These are phyloP conservation scores for Pleurotus giganteus DNA, from an alignment of 768 basidiomycete species.

Conservation along the genomic window DNA sequence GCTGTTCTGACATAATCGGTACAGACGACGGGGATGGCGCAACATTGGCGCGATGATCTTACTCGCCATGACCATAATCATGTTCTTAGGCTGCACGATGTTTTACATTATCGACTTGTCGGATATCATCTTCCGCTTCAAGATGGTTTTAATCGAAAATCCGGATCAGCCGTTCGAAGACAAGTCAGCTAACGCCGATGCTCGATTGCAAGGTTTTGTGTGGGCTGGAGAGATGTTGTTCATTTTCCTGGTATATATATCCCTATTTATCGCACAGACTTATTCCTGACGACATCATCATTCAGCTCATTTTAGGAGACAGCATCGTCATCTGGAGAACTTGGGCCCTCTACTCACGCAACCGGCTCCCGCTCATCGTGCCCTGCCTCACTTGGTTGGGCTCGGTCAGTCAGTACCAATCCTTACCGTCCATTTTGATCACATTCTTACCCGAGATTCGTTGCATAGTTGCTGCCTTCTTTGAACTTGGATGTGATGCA, in stretches of 20 bases:
- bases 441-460: background rate
- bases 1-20: too few relatives aligned
- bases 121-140: constrained; percentile 25
- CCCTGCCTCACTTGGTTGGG: constrained; percentile 25
- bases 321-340: constrained; percentile 30
- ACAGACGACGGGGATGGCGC: constrained; percentile 18
- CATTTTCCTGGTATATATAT: constrained; percentile 24
- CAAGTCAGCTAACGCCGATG: constrained; percentile 20
- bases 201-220: constrained; percentile 18
- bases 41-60: constrained; percentile 18
- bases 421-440: background rate
- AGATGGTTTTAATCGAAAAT: constrained; percentile 22
- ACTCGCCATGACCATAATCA: constrained; percentile 20
- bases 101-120: constrained; percentile 25
- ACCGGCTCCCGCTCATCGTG: constrained; percentile 16
- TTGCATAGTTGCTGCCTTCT: constrained; percentile 23
- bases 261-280: background rate
- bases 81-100: constrained; percentile 25
- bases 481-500: constrained; percentile 27
- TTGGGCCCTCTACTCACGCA: constrained; percentile 20
- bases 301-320: constrained; percentile 26
- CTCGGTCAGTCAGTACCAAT: constrained; percentile 19
- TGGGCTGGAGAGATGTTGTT: constrained; percentile 31
- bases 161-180: constrained; percentile 17
- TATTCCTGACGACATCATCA: background rate